Conservation (phyloP, 768 basidiomycete species). For the Cystobasidium tubakii region DNA sequence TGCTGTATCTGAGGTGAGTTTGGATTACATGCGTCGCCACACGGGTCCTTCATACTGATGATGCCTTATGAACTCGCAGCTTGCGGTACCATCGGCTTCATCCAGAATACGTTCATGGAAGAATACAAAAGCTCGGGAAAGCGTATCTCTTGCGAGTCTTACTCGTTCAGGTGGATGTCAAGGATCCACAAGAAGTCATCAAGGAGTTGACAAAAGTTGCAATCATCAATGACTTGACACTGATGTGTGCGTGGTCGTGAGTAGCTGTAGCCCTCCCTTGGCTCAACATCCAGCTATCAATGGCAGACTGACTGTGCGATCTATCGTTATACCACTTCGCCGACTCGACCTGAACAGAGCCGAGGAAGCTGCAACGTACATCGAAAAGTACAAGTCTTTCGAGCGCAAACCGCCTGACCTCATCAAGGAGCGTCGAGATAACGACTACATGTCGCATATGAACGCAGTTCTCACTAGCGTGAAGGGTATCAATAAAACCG, state of each 20-base stretch:
- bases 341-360: constrained; percentile 54
- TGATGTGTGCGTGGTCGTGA: constrained; percentile 87
- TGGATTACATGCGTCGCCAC: neutral
- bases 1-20: constrained; percentile 76
- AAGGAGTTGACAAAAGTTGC: constrained; percentile 87
- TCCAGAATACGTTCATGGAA: constrained; percentile 88
- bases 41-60: neutral
- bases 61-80: constrained; percentile 52
- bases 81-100: constrained; percentile 91
- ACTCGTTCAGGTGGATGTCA: constrained; percentile 84
- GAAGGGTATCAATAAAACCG: constrained; percentile 93
- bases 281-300: no score
- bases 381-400: constrained; percentile 83
- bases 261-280: constrained; percentile 42
- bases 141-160: constrained; percentile 78
- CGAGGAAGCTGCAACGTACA: constrained; percentile 88
- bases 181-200: constrained; percentile 83
- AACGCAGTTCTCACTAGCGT: constrained; percentile 78
- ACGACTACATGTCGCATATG: constrained; percentile 74
- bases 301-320: no score
- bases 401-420: constrained; percentile 88
- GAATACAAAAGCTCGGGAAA: constrained; percentile 77
- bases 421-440: constrained; percentile 90
- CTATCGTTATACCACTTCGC: no score
- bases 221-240: constrained; percentile 83